A percentile compares a stretch with the other conserved stretches of the same genome.
Conservation (phyloP, 352 stramenopile genomes). For the Phytopythium kandeliae region DNA sequence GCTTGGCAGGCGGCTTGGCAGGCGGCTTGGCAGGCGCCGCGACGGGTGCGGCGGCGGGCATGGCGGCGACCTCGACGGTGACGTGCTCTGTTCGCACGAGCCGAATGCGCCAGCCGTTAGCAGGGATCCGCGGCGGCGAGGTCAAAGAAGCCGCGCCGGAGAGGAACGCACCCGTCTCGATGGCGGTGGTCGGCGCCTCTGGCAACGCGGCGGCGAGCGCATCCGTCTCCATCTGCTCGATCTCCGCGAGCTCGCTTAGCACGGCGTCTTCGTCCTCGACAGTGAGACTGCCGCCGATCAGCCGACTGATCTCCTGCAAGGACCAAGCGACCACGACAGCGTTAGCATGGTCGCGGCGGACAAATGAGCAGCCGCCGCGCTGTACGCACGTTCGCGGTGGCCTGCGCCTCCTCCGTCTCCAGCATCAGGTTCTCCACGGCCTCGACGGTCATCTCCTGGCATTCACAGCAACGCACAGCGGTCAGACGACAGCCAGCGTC, state of each 20-base stretch:
- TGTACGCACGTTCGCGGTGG: constrained; percentile 58
- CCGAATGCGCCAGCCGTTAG: background rate
- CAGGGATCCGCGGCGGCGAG: background rate
- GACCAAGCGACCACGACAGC: background rate
- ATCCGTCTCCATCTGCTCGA: constrained; percentile 67
- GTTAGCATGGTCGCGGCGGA: background rate
- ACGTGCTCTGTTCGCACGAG: constrained; percentile 2
- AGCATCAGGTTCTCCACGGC: constrained; percentile 86
- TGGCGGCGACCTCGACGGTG: background rate
- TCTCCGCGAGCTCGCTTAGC: constrained; percentile 77
- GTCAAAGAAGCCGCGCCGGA: background rate
- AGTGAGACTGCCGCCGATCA: constrained; percentile 72
- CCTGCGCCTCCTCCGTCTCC: constrained; percentile 81
- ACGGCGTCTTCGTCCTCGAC: constrained; percentile 84
- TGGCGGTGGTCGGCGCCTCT: constrained; percentile 34
- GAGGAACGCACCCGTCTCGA: constrained; percentile 33
- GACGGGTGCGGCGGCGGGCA: background rate
- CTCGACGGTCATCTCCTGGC: constrained; percentile 83
- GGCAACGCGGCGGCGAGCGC: constrained; percentile 50
- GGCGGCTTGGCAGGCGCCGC: no score
- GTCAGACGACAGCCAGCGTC: background rate
- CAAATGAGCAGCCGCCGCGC: no score
- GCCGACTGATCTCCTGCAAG: constrained; percentile 76
- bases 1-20: constrained; percentile 5
- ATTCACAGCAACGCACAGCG: background rate